Percentiles rank a stretch among this genome's conserved stretches.
Conservation (phyloP, 345 rosid genomes). For the Nasturtium officinale region DNA sequence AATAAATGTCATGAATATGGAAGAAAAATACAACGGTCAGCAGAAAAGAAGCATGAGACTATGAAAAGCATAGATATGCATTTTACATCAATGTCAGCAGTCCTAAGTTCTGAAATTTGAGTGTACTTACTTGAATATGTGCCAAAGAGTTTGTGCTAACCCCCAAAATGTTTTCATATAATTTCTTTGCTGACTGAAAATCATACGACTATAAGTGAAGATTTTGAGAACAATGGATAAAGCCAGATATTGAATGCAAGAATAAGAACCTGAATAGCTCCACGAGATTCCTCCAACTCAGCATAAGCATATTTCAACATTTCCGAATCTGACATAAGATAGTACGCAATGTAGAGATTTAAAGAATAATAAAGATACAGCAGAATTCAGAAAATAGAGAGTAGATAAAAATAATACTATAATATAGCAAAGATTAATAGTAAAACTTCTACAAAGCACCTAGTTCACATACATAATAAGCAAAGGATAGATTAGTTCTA, state of each 20-base stretch:
- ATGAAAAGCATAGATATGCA: constrained; percentile 15
- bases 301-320: constrained; percentile 92
- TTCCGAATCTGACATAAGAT: constrained; percentile 66
- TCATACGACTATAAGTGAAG: constrained; percentile 35
- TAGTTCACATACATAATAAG: constrained; percentile 20
- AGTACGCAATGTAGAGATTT: constrained; percentile 14
- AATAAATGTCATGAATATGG: constrained; percentile 12
- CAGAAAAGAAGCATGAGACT: constrained; percentile 8
- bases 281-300: constrained; percentile 92
- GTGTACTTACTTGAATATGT: constrained; percentile 75
- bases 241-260: constrained; percentile 19
- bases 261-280: constrained; percentile 66
- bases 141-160: constrained; percentile 74
- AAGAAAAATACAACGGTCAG: constrained; percentile 1
- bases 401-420: not conserved
- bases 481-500: constrained; percentile 34
- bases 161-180: constrained; percentile 75
- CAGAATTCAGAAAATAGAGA: not conserved
- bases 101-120: constrained; percentile 6
- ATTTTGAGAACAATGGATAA: constrained; percentile 5
- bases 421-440: constrained; percentile 24
- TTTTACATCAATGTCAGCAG: constrained; percentile 15
- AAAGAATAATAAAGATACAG: not conserved
- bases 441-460: constrained; percentile 6
- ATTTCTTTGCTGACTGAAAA: constrained; percentile 80